Evolutionary conservation across 2,329 filamentous ascomycete genomes (phyloP), one percentile per base, ranked within the genome.

Genomic region (Zasmidium cellare): DNA sequence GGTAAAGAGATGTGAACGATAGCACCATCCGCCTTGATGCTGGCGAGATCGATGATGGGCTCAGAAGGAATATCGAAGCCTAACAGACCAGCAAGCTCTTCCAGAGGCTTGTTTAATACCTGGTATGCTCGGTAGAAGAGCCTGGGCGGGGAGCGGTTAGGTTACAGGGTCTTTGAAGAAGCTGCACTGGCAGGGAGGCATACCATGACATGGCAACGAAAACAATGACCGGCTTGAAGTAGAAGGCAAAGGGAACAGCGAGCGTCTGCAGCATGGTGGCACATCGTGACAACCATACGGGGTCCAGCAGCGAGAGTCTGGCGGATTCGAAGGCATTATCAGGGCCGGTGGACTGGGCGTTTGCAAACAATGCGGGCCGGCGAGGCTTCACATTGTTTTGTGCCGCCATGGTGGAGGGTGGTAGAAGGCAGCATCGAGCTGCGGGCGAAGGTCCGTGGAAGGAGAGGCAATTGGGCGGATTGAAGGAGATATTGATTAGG

Each of bases 61-160:
- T 91, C 83, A 62, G 92, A 88, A 60, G 94, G 94, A 52, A 99
- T 93, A 71, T 99, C 94, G 72, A 97, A 87, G 59, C 93, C 66
- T 49, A 99, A 86, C 51, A 97, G 90, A 67, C 87, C 87, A 68
- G 97, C 92, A 49, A 99, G 85, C 63, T 96, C 87, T 57, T 93
- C 90, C 56, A 96, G 91, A 22, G 93, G 92, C 68, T 93, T 96
- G 76, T 90, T 88, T 54, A 97, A 82, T 38, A 96, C 94, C 72
- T 92, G 90, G 78, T 89, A 91, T 61, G 91, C 90, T 71, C 94
- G 88, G 73, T 90, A 89, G 59, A 92, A 81, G 60, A 96, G 83
- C 68, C 67, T 67, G 57, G 11, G 12, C 46, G 20, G 31, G 38
- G 41, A 18, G 1, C 14, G 9, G 20, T 51, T 22, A 52, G 48